Base-by-base conservation (phyloP, 179 eudicot genomes). In the Vitellaria paradoxa region DNA sequence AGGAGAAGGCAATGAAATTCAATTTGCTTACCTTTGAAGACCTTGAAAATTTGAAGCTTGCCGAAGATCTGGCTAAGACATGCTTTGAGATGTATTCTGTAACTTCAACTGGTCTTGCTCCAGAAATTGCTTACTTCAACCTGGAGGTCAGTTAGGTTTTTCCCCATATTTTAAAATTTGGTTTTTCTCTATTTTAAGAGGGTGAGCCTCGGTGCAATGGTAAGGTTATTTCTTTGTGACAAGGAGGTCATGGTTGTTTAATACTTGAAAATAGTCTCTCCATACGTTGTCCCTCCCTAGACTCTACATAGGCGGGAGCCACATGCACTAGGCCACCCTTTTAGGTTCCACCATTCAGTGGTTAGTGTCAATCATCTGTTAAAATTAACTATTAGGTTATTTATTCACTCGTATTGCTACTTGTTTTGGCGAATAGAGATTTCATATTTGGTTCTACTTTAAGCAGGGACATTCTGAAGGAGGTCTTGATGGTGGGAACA, bases 41-140 rank as follows among this genome's bases (percentile, higher is more conserved):
- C 81, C 67, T 93, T 21, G 97, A 95, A 78, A 91, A 93, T 80
- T 72, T 96, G 84, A 89, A 88, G 87, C 98, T 96, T 70, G 99
- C 99, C 30, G 98, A 96, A 82, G 96, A 93, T 72, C 88, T 96
- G 73, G 87, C 89, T 56, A 90, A 91, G 89, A 96, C 99, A 69
- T 96, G 99, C 79, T 84, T 82, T 63, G 98, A 90, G 88, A 96
- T 93, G 92, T 93, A 96, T 79, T 79, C 86, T 18, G 98, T 93
- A 56, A 96, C 99, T 70, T 85, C 97, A 30, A 91, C 98, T 17
- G 95, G 99, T 75, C 97, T 93, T 81, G 91, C 98, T 79, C 96
- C 99, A 49, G 98, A 95, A 89, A 95, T 93, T 77, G 93, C 88
- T 50, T 90, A 91, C 78, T 95, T 95, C 84, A 93, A 91, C 80